Base-by-base conservation (phyloP, 441 rosid species). In the Erysimum cheiri region DNA sequence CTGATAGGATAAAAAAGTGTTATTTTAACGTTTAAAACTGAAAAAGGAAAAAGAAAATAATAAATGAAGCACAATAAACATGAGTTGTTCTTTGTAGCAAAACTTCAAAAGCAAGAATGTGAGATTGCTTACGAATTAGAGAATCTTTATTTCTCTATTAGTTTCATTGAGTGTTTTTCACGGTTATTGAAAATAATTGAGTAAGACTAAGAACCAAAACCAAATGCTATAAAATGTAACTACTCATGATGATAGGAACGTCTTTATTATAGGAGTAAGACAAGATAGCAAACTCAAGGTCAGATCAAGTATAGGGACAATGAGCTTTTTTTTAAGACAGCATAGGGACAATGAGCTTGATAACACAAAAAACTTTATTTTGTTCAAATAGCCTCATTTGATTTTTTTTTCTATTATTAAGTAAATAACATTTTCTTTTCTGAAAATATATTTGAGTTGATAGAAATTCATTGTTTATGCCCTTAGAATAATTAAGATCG, bases 81-180 rank as follows among this genome's bases (percentile, higher is more conserved):
- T 54, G 63, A 55, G 44, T 19, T 67, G 35, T 19, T 54, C 12
- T 67, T 43, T n/a, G 24, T 43, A 43, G 3, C 54, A 67, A 67
- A 43, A 13, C 64, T 67, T 67, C 14, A 56, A 67, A 67, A 55
- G 14, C 63, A 67, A 67, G 43, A n/a, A 56, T 56, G 22, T 31
- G 15, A n/a, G 53, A 43, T 67, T 67, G 63, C 71, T 55, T 55
- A 67, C 4, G 43, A 67, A 8, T 32, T 22, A 40, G 64, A 43
- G 26, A 31, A 67, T 19, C 22, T 32, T 8, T 56, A 2, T 17
- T 46, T 46, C 3, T 15, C 8, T 46, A 17, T 46, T 46, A 9
- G 15, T 31, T 8, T 5, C 32, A 33, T 55, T 0, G 72, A 67
- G 55, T 67, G 52, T 40, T 55, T 65, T 44, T 32, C n/a, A 67